Conservation (phyloP, 1,284 basidiomycete genomes). For the Pascua guehoae region DNA sequence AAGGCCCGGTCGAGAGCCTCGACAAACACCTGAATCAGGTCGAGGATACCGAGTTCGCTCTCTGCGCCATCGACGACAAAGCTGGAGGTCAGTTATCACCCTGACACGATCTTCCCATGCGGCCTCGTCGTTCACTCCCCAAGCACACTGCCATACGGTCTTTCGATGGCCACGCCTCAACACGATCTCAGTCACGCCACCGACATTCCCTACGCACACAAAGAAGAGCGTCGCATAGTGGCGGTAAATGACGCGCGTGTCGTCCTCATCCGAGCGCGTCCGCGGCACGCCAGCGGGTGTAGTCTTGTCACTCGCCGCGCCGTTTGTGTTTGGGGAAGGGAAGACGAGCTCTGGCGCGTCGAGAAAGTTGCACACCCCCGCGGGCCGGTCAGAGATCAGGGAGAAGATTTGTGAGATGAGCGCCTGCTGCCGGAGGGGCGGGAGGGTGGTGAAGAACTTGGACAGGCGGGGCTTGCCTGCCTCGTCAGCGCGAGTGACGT, state of each 20-base stretch:
- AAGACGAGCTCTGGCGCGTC: conserved; percentile 76
- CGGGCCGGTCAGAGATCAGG: conserved; percentile 70
- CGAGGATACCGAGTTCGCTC: conserved; percentile 91
- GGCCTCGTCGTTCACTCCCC: too few relatives aligned
- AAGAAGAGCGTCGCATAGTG: conserved; percentile 95
- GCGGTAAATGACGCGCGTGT: conserved; percentile 53
- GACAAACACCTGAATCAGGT: conserved; percentile 98
- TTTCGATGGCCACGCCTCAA: too few relatives aligned
- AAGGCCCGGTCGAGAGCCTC: conserved; percentile 93
- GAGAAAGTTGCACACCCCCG: conserved; percentile 83
- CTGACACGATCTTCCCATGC: not conserved
- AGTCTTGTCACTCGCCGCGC: not conserved
- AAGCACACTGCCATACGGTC: too few relatives aligned
- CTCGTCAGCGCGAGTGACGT: conserved; percentile 60
- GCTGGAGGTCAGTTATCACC: conserved; percentile 19
- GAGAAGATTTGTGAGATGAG: conserved; percentile 80
- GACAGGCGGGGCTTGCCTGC: conserved; percentile 84
- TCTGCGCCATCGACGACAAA: conserved; percentile 94
- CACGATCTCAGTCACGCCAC: not conserved
- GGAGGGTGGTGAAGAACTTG: conserved; percentile 90
- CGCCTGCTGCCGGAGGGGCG: conserved; percentile 62
- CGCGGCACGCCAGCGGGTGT: not conserved
- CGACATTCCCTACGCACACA: conserved; percentile 52
- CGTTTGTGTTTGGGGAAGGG: conserved; percentile 30
- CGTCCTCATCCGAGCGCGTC: conserved; percentile 32